Evolutionary conservation across 345 rosid species (phyloP).

Genomic region (Anacardium occidentale): DNA sequence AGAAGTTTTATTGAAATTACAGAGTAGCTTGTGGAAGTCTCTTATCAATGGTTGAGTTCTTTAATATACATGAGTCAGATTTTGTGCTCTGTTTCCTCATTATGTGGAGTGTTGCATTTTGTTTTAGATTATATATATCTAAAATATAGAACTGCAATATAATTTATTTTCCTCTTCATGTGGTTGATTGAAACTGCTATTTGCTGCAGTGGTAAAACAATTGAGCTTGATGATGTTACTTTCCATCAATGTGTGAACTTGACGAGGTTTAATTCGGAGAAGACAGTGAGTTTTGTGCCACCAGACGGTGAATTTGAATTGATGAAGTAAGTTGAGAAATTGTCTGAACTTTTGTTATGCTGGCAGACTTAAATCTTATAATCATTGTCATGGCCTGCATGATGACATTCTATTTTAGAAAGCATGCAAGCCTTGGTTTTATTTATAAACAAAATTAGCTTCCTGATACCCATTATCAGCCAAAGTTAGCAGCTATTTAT

Average conservation of each 20-base stretch:
- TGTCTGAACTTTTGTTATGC: constrained; percentile 4
- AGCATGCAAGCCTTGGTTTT: neutral
- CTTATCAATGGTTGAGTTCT: too few species aligned
- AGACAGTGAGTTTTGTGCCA: constrained; percentile 97
- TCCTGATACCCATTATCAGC: neutral
- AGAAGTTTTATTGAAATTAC: too few species aligned
- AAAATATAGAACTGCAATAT: neutral
- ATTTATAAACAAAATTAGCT: neutral
- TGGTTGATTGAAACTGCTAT: constrained; percentile 16
- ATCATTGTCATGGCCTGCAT: neutral
- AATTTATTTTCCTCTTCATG: neutral
- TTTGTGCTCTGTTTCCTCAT: too few species aligned
- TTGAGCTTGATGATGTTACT: constrained; percentile 98
- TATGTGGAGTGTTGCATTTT: neutral
- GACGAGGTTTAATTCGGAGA: constrained; percentile 97
- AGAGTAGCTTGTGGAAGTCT: too few species aligned
- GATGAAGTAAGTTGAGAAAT: constrained; percentile 79
- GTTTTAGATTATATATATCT: neutral
- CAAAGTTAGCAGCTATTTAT: neutral
- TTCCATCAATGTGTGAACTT: constrained; percentile 98
- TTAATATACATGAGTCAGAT: neutral
- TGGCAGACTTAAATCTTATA: neutral
- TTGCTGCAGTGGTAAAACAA: constrained; percentile 83
- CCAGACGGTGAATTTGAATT: constrained; percentile 99
- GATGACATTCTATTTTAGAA: neutral